These are phyloP conservation scores for Collybiopsis luxurians DNA, from an alignment of 768 basidiomycete genomes.

Conservation along the genomic window DNA sequence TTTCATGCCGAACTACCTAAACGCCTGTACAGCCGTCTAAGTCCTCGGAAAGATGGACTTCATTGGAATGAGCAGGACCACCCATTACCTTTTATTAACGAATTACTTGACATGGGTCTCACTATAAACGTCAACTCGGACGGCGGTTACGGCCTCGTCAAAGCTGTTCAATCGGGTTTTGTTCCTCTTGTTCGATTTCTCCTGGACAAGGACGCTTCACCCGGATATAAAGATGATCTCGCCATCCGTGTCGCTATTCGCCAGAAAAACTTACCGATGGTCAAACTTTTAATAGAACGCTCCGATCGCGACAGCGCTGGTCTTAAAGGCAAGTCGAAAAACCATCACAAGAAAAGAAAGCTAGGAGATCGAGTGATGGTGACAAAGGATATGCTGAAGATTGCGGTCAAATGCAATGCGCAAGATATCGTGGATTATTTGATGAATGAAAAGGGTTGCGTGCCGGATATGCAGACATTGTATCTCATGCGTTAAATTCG, in stretches of 20 bases:
- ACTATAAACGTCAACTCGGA: conserved; percentile 59
- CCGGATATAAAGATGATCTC: conserved; percentile 55
- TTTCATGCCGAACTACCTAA: conserved; percentile 50
- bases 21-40: conserved; percentile 60
- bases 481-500: conserved; percentile 28
- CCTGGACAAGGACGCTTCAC: conserved; percentile 71
- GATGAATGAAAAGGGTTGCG: conserved; percentile 62
- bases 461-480: conserved; percentile 72
- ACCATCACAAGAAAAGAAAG: conserved; percentile 42
- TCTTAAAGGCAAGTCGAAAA: conserved; percentile 7
- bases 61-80: conserved; percentile 48
- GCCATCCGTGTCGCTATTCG: conserved; percentile 76
- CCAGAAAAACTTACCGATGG: conserved; percentile 61
- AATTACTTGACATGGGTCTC: conserved; percentile 44
- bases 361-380: conserved; percentile 59
- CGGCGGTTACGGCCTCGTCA: conserved; percentile 79
- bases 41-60: conserved; percentile 20
- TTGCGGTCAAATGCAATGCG: conserved; percentile 63
- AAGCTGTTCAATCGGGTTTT: conserved; percentile 68
- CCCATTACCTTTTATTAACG: conserved; percentile 63
- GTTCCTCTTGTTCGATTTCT: conserved; percentile 67
- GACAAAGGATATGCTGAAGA: conserved; percentile 56
- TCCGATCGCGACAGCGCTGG: conserved; percentile 16
- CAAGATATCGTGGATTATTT: conserved; percentile 72
- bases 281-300: conserved; percentile 78